Evolutionary conservation across 1,284 basidiomycete species (phyloP), one percentile per base, ranked within the genome.

Genomic region (Pyrrhoderma lamaoense): DNA sequence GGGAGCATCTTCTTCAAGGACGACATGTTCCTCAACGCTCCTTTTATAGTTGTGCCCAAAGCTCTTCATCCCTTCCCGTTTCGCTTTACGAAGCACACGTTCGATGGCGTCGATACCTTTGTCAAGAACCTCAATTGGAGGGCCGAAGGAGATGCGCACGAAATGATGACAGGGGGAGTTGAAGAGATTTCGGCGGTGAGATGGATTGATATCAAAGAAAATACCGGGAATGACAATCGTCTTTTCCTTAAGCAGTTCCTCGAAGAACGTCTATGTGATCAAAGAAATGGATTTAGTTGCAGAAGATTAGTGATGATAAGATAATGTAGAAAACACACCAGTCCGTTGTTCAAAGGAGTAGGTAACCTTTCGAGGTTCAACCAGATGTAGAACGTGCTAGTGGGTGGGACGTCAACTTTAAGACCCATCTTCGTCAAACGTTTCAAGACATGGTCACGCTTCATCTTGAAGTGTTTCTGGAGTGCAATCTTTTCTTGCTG

Each of bases 91-190:
- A 54, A 95, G 65, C 37, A 96, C 81, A 19, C 85, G 76, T 51
- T 74, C 85, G 34, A 96, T 92, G 1, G 91, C 91, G 65, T 96
- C 89, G 40, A 96, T 64, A 38, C 89, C 90, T 70, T 76, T 84
- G 59, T 95, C 86, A 45, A 96, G 77, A 61, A 87, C 84, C 51
- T 82, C 79, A 46, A 94, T 60, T 21, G 87, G 85, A 2, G 93
- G 94, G 0, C 94, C 93, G 64, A 93, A 97, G 14, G 85, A 87
- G 52, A 93, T 67, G 21, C 91, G 79, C 23, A 93, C 82, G 60
- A 88, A 95, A 64, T 89, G 84, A 67, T 93, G 89, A 70, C 91
- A 94, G 14, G 93, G 91, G 3, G 89, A 93, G 62, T 87, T 82
- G 71, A 95, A 89, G 52, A 97, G 73, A 67, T 96, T 84, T 54